Evolutionary conservation across 2,329 filamentous ascomycete genomes (phyloP), one percentile per base, ranked within the genome.

Genomic region (Periconia digitata): DNA sequence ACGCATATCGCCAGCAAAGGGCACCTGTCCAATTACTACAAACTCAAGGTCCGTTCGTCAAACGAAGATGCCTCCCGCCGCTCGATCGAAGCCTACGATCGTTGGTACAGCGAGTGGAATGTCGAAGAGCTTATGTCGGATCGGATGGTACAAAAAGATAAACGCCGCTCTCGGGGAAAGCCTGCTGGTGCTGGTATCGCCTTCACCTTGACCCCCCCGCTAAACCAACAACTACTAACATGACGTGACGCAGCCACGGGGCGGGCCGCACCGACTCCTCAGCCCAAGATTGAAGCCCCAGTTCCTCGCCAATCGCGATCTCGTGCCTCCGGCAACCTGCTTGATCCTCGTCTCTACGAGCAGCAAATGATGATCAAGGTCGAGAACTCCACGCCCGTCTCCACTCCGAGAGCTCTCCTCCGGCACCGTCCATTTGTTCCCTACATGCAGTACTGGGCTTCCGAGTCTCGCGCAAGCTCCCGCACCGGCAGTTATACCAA

Each of bases 1-100:
- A 97, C 92, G 12, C 92, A 97, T 67, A 84, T 96, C 53, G 85
- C 88, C 50, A 96, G 92, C 55, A 96, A 96, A 69, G 87, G 88
- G n/a, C 92, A 97, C 69, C 77, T 96, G 27, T 85, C 90, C 50
- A 83, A 90, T 66, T 85, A 89, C 62, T 95, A 92, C 75, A 90
- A 90, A 63, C 80, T 90, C 44, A 86, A 90, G 61, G 83, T 96
- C 56, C 83, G 82, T 48, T 83, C 86, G 46, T 80, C 84, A 45
- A 79, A 82, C 39, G 87, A 95, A 51, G 71, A 78, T n/a, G 74
- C 74, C n/a, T 84, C 87, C n/a, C 78, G 80, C 20, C 69, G 79
- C 10, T 70, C 81, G 24, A 76, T 95, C 38, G 79, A 84, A 29
- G 74, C 79, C 38, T 96, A 90, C 64, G 85, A 95, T 47, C 73